Percentiles rank a stretch among this genome's conserved stretches.
phyloP scores from a whole-genome alignment of 73 alveolate genomes.

The Paramecium biaurelia region DNA sequence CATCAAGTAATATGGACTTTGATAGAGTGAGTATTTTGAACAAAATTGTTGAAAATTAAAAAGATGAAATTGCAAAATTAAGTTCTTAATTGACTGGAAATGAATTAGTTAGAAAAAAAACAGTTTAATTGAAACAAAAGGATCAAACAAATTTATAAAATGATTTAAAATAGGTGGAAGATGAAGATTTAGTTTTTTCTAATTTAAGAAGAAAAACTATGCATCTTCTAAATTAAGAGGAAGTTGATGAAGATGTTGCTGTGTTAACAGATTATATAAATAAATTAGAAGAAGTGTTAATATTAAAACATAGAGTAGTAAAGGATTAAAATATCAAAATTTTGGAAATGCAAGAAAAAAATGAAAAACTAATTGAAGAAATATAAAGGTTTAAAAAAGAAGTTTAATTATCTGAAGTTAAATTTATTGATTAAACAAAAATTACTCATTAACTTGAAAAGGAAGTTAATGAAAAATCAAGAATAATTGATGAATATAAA shows the following conservation, averaged over 20 bases:
- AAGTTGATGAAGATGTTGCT: conserved; percentile 37
- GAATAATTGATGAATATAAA: neutral
- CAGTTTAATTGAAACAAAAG: neutral
- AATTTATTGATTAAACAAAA: neutral
- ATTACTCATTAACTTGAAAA: neutral
- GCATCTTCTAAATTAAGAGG: neutral
- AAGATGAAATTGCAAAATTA: conserved; percentile 4
- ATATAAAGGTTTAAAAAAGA: neutral
- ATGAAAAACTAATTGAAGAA: neutral
- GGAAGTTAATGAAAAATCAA: neutral
- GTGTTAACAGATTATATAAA: neutral
- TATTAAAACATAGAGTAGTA: neutral
- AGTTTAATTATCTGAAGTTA: neutral
- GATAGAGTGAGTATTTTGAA: neutral
- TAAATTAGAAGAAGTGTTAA: neutral
- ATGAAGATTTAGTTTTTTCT: neutral
- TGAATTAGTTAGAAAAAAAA: neutral
- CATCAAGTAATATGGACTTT: neutral
- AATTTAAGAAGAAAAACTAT: neutral
- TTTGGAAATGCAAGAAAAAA: neutral
- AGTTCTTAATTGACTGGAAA: neutral
- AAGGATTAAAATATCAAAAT: neutral
- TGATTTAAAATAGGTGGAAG: neutral
- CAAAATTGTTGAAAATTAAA: neutral
- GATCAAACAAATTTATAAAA: neutral